Evolutionary conservation across 495 filamentous ascomycete species (phyloP), one percentile per base, ranked within the genome.

Genomic region (Talaromyces nanjingensis): DNA sequence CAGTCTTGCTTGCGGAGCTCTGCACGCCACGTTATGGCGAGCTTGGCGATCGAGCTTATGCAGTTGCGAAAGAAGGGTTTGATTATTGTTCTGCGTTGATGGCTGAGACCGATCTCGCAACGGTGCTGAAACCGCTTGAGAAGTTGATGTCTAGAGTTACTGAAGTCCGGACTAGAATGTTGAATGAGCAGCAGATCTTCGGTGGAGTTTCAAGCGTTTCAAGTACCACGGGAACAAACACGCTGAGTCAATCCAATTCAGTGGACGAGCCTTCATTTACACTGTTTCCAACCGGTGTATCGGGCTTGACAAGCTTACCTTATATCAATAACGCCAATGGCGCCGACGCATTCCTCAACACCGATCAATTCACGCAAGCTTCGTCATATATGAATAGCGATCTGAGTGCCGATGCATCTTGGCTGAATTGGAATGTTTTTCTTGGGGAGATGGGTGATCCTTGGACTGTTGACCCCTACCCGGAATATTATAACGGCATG

Each of bases 61-160:
- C 73, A 1, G 85, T 88, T 0, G 75, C 96, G 3, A 85, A 89
- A 39, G 68, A 76, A 2, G 79, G 82, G 12, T 89, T 86, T 66
- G 77, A 82, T 53, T 71, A 72, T 29, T 79, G 81, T 53, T 81
- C 81, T 9, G 74, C 53, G 34, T 66, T 76, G 0, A 71, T 84
- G 52, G 83, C 81, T 8, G 78, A 87, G 34, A 78, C 81, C 25
- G 81, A 80, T 64, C 77, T 81, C 16, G 83, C 81, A 2, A 85
- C 82, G 68, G 78, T 92, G 1, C 93, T 89, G 89, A 78, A 84
- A 47, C 89, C 89, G 1, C 74, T 93, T 56, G 80, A 80, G 53
- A 91, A 88, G 65, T 76, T 93, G 18, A 86, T 89, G 77, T 73
- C 62, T 14, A 25, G 53, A 22, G 53, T 56, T n/a, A 12, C 5